Evolutionary conservation across 2,329 filamentous ascomycete genomes (phyloP), one percentile per base, ranked within the genome.

Genomic region (Daldinia eschscholtzii): DNA sequence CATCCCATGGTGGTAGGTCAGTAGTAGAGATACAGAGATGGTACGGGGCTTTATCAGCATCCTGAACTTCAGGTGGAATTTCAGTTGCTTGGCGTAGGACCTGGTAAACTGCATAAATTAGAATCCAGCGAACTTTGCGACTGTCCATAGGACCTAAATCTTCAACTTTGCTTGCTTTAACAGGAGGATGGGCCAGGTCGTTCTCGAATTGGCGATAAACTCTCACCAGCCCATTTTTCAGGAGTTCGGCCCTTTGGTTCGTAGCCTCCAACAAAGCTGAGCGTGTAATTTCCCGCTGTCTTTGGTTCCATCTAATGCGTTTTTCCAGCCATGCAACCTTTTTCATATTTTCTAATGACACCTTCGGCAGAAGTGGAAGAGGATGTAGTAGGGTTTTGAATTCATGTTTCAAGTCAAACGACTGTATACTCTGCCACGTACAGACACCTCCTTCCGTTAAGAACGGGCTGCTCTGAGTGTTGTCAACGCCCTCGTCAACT

Each of bases 71-170:
- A 4, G 81, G 76, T 0, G 92, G 90, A 0, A 87, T 82, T 37
- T 86, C 81, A 0, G 88, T 90, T 41, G 89, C 89, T 60, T 87
- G 88, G 9, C 87, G 85, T 1, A 96, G 84, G n/a, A 89, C 90
- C 76, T 96, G 93, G 64, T 93, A 86, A 3, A 89, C 85, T 18
- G 89, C 86, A 74, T 95, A 95, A 6, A 95, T 85, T 39, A 94
- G 77, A 33, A 94, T 87, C 92, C 92, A 96, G 42, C 92, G 86
- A 15, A 94, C 87, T 78, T 93, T 94, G 44, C 93, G 88, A 1
- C 88, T 91, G 70, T 95, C 92, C 7, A 85, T 82, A 10, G 88
- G 80, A 0, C 87, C 85, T 0, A 91, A 76, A 74, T 87, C 89
- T 39, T 89, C 87, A 5, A 78, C 67, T 64, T 87, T 88, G 65